phyloP scores from a whole-genome alignment of 2,329 filamentous ascomycete species.

The Sphaerostilbella broomeana region DNA sequence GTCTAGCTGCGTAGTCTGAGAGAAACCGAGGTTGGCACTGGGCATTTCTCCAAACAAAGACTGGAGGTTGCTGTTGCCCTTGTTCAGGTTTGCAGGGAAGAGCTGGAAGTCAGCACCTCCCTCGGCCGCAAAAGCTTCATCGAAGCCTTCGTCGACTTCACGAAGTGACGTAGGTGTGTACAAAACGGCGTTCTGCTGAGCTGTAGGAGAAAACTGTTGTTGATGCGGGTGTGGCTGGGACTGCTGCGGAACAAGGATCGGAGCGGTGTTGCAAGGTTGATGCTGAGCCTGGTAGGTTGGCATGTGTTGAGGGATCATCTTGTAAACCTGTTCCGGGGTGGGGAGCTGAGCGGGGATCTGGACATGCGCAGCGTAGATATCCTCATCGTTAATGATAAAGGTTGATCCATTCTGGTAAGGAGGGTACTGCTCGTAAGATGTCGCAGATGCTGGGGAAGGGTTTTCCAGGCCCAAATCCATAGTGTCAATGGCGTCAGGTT shows the following conservation, averaged over 20 bases:
- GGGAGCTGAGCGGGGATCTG: slow-evolving; percentile 47
- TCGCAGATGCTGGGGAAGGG: slow-evolving; percentile 32
- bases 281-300: slow-evolving; percentile 23
- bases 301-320: slow-evolving; percentile 38
- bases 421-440: slow-evolving; percentile 47
- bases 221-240: too few species aligned
- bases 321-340: slow-evolving; percentile 35
- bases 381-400: slow-evolving; percentile 55
- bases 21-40: slow-evolving; percentile 45
- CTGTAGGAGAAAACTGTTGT: slow-evolving; percentile 60
- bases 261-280: slow-evolving; percentile 21
- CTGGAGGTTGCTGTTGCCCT: slow-evolving; percentile 35
- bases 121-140: slow-evolving; percentile 43
- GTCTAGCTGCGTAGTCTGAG: slow-evolving; percentile 46
- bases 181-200: slow-evolving; percentile 62
- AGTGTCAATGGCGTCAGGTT: slow-evolving; percentile 31
- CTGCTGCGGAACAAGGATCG: slow-evolving; percentile 15
- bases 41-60: slow-evolving; percentile 45
- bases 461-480: slow-evolving; percentile 35
- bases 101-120: slow-evolving; percentile 61
- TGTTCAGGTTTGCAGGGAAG: slow-evolving; percentile 41
- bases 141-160: slow-evolving; percentile 60
- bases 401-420: slow-evolving; percentile 55
- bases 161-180: slow-evolving; percentile 58
- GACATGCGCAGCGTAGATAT: slow-evolving; percentile 53